Base-by-base conservation (phyloP, 1,284 basidiomycete species). In the Tilletia caries region DNA sequence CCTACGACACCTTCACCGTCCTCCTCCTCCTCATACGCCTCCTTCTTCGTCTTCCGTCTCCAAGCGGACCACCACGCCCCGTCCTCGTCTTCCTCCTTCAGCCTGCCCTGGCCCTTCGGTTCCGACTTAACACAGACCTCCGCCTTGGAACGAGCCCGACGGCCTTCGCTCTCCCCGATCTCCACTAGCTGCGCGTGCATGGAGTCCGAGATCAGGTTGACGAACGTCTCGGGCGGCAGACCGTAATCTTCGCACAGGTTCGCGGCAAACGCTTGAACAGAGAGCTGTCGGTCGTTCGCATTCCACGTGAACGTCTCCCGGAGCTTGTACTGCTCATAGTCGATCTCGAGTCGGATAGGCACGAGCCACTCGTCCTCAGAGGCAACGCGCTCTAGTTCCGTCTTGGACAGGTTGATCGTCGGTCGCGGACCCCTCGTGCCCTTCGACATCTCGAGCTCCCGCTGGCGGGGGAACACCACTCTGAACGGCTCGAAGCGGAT, bases 271-370 rank as follows among this genome's bases (percentile, higher is more conserved):
- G 89, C 84, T 79, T 96, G 92, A 1, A 94, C 92, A 0, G 92
- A 92, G 44, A 96, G 89, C 67, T 93, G 86, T 1, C 91, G 89
- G 83, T 98, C 95, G 92, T 81, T 64, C 67, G 95, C 85, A 81
- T 98, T 97, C 95, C 95, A 99, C 43, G 95, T 89, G 84, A 98
- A 97, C 0, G 95, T 95, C 83, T 99, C 95, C 46, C 93, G 89
- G 86, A 98, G 89, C 84, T 91, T 92, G 82, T 91, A 91, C 80
- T 92, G 91, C 66, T 88, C 88, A 68, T 95, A 90, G 77, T 98
- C 96, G 78, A 98, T 90, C 84, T 98, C 96, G 66, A 99, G 86
- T 25, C 95, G 89, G 66, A 98, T 92, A 2, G 95, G 95, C 5
- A 98, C 91, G 44, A 98, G 89, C 77, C 89, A 86, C 81, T 95